Percentiles rank a stretch among this genome's conserved stretches.
These are phyloP conservation scores for Emydomyces testavorans DNA, from an alignment of 2,329 filamentous ascomycete species.

Conservation along the genomic window DNA sequence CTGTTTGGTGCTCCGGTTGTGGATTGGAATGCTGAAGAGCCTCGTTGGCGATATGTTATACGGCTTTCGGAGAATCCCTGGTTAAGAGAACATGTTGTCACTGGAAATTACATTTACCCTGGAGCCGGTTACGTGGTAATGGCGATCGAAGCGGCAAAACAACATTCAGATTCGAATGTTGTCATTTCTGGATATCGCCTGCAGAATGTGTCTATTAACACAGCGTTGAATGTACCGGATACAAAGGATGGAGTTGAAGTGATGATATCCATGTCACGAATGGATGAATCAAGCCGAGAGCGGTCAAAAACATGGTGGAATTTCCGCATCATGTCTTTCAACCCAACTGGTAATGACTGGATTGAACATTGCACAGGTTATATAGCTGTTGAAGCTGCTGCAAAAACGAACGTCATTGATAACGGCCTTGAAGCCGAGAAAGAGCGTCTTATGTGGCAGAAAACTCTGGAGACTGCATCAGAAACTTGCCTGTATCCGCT, in stretches of 20 bases:
- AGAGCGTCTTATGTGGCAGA: slow-evolving; percentile 15
- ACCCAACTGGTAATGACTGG: slow-evolving; percentile 23
- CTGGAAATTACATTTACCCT: slow-evolving; percentile 13
- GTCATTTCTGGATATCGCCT: slow-evolving; percentile 12
- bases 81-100: slow-evolving; percentile 24
- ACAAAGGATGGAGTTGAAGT: slow-evolving; percentile 25
- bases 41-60: slow-evolving; percentile 19
- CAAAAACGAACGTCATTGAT: slow-evolving; percentile 16
- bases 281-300: slow-evolving; percentile 18
- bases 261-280: slow-evolving; percentile 20
- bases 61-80: slow-evolving; percentile 25
- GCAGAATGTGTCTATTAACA: slow-evolving; percentile 21
- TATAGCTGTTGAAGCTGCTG: slow-evolving; percentile 19
- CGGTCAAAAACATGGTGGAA: slow-evolving; percentile 20
- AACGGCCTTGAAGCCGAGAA: slow-evolving; percentile 18
- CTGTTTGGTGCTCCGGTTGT: slow-evolving; percentile 15
- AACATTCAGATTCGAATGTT: slow-evolving; percentile 15
- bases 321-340: slow-evolving; percentile 27
- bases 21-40: slow-evolving; percentile 22
- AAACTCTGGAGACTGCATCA: slow-evolving; percentile 13
- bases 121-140: slow-evolving; percentile 13
- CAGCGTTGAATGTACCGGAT: slow-evolving; percentile 24
- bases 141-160: slow-evolving; percentile 17
- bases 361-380: slow-evolving; percentile 28
- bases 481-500: slow-evolving; percentile 20